These are phyloP conservation scores for Pezicula neosporulosa DNA, from an alignment of 2,329 filamentous ascomycete species.

Conservation along the genomic window DNA sequence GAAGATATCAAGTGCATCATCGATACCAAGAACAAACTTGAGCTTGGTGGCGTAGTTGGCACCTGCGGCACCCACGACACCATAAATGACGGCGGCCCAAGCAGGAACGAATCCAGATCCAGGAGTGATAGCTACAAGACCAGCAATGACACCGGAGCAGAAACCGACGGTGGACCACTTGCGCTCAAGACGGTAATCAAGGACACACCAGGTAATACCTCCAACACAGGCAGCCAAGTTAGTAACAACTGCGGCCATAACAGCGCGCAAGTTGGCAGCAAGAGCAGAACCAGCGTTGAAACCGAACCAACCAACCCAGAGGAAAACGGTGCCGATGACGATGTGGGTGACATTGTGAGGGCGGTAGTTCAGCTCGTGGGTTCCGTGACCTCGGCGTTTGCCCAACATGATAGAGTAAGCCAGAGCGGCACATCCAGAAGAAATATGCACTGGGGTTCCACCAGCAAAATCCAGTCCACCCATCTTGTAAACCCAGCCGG, in stretches of 20 bases:
- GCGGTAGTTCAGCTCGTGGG: conserved; percentile 84
- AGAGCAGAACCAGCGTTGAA: conserved; percentile 89
- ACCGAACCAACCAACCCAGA: conserved; percentile 95
- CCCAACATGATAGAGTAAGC: conserved; percentile 92
- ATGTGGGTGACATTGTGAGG: conserved; percentile 93
- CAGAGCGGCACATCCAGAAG: conserved; percentile 77
- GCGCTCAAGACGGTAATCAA: conserved; percentile 83
- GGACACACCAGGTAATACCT: conserved; percentile 83
- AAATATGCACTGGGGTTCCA: conserved; percentile 86
- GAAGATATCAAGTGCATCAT: conserved; percentile 87
- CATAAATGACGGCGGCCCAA: conserved; percentile 80
- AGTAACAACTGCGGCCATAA: conserved; percentile 84
- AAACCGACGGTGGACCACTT: conserved; percentile 95
- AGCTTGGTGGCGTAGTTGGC: conserved; percentile 92
- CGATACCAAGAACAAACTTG: conserved; percentile 77
- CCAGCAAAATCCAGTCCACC: conserved; percentile 87
- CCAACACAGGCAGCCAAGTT: conserved; percentile 82
- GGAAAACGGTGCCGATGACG: conserved; percentile 86
- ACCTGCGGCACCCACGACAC: conserved; percentile 69
- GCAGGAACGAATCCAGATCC: conserved; percentile 80
- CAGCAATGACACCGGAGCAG: conserved; percentile 85
- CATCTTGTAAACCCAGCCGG: conserved; percentile 75
- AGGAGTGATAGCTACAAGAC: conserved; percentile 84
- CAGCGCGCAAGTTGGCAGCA: conserved; percentile 75
- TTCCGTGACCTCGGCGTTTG: conserved; percentile 68